Evolutionary conservation across 768 basidiomycete species (phyloP).

Genomic region (Leucocoprinus birnbaumii): DNA sequence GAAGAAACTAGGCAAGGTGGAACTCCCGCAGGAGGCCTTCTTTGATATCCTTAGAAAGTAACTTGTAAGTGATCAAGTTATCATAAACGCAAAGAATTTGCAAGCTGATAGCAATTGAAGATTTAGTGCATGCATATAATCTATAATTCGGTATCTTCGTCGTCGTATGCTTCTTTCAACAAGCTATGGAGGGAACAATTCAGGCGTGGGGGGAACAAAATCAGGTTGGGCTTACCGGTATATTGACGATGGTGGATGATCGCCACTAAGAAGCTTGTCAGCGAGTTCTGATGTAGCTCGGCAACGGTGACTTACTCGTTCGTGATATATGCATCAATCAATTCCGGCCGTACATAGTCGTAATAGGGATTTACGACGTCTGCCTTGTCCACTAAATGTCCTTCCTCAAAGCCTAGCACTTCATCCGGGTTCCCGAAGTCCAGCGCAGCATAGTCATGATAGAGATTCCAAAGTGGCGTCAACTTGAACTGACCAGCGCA

Average conservation of each 20-base stretch:
- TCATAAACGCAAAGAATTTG: too few species aligned
- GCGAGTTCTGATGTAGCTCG: neutral
- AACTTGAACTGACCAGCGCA: conserved; percentile 97
- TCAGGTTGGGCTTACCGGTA: conserved; percentile 54
- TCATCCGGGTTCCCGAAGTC: conserved; percentile 70
- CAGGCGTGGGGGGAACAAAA: conserved; percentile 7
- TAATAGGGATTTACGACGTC: conserved; percentile 96
- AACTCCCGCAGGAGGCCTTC: conserved; percentile 95
- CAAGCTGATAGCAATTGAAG: conserved; percentile 12
- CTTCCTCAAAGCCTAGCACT: conserved; percentile 74
- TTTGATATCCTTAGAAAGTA: conserved; percentile 78
- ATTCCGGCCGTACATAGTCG: conserved; percentile 91
- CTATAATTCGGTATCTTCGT: conserved; percentile 85
- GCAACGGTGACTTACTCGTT: conserved; percentile 81
- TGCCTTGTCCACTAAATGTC: conserved; percentile 77
- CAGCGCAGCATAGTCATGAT: conserved; percentile 81
- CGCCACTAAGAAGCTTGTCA: conserved; percentile 59
- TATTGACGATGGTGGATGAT: conserved; percentile 94
- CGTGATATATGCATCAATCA: conserved; percentile 92
- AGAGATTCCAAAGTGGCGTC: conserved; percentile 87
- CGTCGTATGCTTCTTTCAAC: conserved; percentile 93
- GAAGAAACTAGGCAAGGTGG: conserved; percentile 85
- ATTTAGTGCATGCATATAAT: conserved; percentile 20
- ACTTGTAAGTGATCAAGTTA: conserved; percentile 20
- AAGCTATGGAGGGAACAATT: conserved; percentile 41